A percentile compares a stretch with the other conserved stretches of the same genome.
phyloP scores from a whole-genome alignment of 495 filamentous ascomycete genomes.

The Acidomyces sp. region DNA sequence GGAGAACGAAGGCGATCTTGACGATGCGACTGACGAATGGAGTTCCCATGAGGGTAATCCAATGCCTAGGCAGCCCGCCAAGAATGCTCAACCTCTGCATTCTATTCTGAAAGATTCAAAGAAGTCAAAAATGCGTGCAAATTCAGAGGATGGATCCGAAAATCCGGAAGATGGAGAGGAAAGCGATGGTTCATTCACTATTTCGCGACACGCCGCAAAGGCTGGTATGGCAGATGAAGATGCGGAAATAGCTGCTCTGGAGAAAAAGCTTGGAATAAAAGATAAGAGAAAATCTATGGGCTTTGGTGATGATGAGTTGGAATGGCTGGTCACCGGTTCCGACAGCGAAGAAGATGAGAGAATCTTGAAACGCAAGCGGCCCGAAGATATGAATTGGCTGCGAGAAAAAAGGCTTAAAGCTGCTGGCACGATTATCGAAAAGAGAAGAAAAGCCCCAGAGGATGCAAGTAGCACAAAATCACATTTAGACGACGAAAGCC shows the following conservation, averaged over 20 bases:
- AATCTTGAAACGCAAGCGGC: slow-evolving; percentile 35
- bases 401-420: slow-evolving; percentile 50
- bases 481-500: slow-evolving; percentile 16
- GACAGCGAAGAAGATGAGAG: slow-evolving; percentile 28
- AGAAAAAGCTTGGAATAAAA: slow-evolving; percentile 80
- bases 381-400: slow-evolving; percentile 40
- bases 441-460: slow-evolving; percentile 18
- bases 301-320: slow-evolving; percentile 76
- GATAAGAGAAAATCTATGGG: slow-evolving; percentile 54
- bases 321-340: slow-evolving; percentile 59
- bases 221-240: slow-evolving; percentile 63
- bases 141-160: slow-evolving; percentile 3
- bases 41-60: no score
- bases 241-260: slow-evolving; percentile 72
- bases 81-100: slow-evolving; percentile 22
- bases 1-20: no score
- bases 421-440: slow-evolving; percentile 30
- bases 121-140: no score
- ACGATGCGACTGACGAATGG: no score
- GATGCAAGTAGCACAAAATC: no score
- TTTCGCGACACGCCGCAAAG: slow-evolving; percentile 35
- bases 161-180: slow-evolving; percentile 7
- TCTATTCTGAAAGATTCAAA: slow-evolving; percentile 32
- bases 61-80: slow-evolving; percentile 14
- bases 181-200: slow-evolving; percentile 13